These are phyloP conservation scores for Lasiosphaeriaceae sp. DNA, from an alignment of 495 filamentous ascomycete genomes.

Conservation along the genomic window DNA sequence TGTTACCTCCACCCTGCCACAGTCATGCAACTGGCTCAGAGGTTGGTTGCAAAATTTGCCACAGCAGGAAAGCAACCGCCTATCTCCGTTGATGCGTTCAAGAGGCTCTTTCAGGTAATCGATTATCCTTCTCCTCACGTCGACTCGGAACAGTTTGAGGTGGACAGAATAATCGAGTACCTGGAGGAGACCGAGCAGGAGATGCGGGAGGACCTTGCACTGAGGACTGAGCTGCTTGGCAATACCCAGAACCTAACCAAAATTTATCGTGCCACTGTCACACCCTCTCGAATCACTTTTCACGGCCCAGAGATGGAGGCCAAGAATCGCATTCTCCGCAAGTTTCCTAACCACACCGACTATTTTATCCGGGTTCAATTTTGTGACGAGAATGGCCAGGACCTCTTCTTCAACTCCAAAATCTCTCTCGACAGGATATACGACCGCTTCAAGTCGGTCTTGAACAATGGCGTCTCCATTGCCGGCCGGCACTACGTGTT, in stretches of 20 bases:
- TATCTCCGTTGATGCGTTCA: constrained; percentile 43
- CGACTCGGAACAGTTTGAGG: constrained; percentile 41
- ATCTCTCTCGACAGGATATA: constrained; percentile 54
- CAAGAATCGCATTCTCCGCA: constrained; percentile 70
- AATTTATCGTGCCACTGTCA: constrained; percentile 61
- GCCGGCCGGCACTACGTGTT: constrained; percentile 63
- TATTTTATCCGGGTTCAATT: constrained; percentile 65
- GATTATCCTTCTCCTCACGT: constrained; percentile 44
- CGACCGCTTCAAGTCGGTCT: constrained; percentile 55
- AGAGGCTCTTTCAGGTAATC: constrained; percentile 44
- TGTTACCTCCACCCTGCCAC: constrained; percentile 45
- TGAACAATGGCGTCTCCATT: constrained; percentile 55
- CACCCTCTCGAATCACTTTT: constrained; percentile 63
- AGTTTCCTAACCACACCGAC: constrained; percentile 58
- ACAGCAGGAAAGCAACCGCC: constrained; percentile 15
- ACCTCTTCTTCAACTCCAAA: constrained; percentile 52
- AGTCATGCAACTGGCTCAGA: constrained; percentile 35
- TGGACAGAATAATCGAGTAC: constrained; percentile 38
- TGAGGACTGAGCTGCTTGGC: constrained; percentile 20
- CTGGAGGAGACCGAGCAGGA: constrained; percentile 39
- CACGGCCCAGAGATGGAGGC: constrained; percentile 67
- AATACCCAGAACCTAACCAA: constrained; percentile 28
- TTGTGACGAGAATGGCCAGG: constrained; percentile 66
- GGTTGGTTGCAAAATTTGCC: constrained; percentile 10
- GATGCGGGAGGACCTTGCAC: constrained; percentile 24